phyloP scores from a whole-genome alignment of 768 basidiomycete species.

The Fomitopsis pulvina region DNA sequence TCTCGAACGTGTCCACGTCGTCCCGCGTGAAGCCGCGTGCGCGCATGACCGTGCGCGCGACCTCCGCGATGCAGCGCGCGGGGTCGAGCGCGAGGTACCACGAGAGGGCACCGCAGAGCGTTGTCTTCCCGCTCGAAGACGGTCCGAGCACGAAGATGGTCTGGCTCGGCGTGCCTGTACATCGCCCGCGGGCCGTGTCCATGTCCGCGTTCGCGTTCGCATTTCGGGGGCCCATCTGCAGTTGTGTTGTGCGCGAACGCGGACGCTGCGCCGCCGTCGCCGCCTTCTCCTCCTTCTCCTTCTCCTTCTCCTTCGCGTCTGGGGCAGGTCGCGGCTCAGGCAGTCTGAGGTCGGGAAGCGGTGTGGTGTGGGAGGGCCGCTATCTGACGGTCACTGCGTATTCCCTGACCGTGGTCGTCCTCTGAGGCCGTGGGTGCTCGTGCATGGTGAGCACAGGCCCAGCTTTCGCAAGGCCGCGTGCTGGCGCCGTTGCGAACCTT shows the following conservation, averaged over 20 bases:
- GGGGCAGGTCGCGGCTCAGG: too few species aligned
- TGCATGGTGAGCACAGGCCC: too few species aligned
- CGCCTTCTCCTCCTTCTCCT: too few species aligned
- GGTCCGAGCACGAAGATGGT: constrained; percentile 22
- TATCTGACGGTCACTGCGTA: too few species aligned
- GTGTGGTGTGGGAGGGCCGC: too few species aligned
- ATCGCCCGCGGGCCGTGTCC: neutral
- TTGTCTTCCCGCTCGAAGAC: constrained; percentile 65
- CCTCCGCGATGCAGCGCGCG: constrained; percentile 45
- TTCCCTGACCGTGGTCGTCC: too few species aligned
- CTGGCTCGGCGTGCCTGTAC: neutral
- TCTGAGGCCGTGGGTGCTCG: too few species aligned
- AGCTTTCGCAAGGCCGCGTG: too few species aligned
- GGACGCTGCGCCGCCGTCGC: too few species aligned
- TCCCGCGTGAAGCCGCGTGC: constrained; percentile 45
- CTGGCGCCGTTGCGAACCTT: neutral
- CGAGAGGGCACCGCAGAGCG: constrained; percentile 49
- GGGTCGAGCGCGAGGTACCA: constrained; percentile 31
- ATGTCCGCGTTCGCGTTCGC: neutral
- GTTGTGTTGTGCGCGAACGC: too few species aligned
- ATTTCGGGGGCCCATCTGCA: neutral
- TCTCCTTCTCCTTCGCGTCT: too few species aligned
- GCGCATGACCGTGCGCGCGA: constrained; percentile 53
- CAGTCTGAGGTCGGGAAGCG: too few species aligned
- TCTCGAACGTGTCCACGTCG: constrained; percentile 42